A percentile compares a stretch with the other conserved stretches of the same genome.
Evolutionary conservation across 345 rosid species (phyloP).

Genomic region (Populus nigra): DNA sequence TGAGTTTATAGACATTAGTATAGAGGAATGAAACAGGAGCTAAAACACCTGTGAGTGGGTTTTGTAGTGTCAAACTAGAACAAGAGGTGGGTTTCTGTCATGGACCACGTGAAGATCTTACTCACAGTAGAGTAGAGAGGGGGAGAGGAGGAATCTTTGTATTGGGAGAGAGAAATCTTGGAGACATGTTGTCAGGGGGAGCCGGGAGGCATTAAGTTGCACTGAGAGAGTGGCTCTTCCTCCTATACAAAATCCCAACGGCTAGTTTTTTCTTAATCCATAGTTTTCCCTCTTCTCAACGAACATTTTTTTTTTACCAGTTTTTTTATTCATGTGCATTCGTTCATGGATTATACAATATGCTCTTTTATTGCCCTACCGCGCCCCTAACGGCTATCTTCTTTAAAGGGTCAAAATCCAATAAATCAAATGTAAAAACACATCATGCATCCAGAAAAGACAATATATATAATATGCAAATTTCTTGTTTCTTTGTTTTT

Average conservation of each 20-base stretch:
- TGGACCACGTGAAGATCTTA: conserved; percentile 45
- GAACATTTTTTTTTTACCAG: neutral
- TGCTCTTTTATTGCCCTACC: conserved; percentile 8
- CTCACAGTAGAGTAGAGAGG: neutral
- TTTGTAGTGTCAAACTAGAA: conserved; percentile 37
- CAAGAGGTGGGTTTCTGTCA: conserved; percentile 22
- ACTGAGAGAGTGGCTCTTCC: neutral
- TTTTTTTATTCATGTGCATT: neutral
- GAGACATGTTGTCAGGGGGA: conserved; percentile 20
- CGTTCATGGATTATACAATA: conserved; percentile 7
- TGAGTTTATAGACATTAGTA: neutral
- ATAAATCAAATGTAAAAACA: neutral
- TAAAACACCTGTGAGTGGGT: conserved; percentile 25
- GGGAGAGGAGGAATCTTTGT: conserved; percentile 37
- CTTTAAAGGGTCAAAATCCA: neutral
- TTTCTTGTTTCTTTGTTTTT: too few relatives aligned
- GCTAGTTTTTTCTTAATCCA: conserved; percentile 16
- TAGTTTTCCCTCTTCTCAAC: conserved; percentile 1
- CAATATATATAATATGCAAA: neutral
- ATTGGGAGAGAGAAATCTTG: conserved; percentile 25
- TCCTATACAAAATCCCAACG: conserved; percentile 5
- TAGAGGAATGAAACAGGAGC: conserved; percentile 29
- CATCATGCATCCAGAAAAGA: neutral
- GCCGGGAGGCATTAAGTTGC: conserved; percentile 24
- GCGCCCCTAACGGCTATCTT: conserved; percentile 23